Percentiles rank a stretch among this genome's conserved stretches.
Conservation (phyloP, 2,329 filamentous ascomycete species). For the Penicillium sp. region DNA sequence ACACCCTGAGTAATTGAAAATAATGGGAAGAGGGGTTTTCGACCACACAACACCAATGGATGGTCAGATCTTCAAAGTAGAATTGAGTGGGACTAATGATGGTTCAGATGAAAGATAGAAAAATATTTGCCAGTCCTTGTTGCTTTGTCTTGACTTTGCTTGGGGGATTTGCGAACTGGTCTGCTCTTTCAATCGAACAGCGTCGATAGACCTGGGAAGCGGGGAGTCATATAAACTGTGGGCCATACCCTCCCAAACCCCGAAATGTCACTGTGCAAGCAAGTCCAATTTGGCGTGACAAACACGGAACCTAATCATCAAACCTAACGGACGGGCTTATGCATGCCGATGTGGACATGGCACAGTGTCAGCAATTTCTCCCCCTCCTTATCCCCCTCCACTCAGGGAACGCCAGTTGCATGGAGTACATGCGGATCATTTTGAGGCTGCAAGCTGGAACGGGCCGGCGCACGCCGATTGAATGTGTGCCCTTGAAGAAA, state of each 20-base stretch:
- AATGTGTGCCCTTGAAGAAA: constrained; percentile 33
- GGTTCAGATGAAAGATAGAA: too few species aligned
- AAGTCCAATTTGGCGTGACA: too few species aligned
- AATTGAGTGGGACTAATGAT: too few species aligned
- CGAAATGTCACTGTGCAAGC: too few species aligned
- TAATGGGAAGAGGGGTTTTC: too few species aligned
- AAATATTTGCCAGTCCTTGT: too few species aligned
- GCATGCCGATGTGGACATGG: constrained; percentile 30
- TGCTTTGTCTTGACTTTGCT: too few species aligned
- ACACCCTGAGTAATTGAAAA: too few species aligned
- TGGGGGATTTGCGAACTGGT: too few species aligned
- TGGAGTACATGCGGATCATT: constrained; percentile 35
- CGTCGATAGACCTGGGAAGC: constrained; percentile 30
- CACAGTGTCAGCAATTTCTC: constrained; percentile 28
- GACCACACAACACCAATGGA: too few species aligned
- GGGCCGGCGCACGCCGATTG: constrained; percentile 39
- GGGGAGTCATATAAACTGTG: constrained; percentile 35
- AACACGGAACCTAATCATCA: constrained; percentile 33
- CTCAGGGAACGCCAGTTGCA: constrained; percentile 23
- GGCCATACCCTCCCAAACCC: constrained; percentile 23
- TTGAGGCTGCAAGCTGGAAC: constrained; percentile 41
- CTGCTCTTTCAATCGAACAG: too few species aligned
- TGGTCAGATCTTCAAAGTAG: too few species aligned
- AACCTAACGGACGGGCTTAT: constrained; percentile 32
- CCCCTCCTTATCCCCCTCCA: constrained; percentile 28